These are phyloP conservation scores for Lactarius evosmus DNA, from an alignment of 768 basidiomycete genomes.

Conservation along the genomic window DNA sequence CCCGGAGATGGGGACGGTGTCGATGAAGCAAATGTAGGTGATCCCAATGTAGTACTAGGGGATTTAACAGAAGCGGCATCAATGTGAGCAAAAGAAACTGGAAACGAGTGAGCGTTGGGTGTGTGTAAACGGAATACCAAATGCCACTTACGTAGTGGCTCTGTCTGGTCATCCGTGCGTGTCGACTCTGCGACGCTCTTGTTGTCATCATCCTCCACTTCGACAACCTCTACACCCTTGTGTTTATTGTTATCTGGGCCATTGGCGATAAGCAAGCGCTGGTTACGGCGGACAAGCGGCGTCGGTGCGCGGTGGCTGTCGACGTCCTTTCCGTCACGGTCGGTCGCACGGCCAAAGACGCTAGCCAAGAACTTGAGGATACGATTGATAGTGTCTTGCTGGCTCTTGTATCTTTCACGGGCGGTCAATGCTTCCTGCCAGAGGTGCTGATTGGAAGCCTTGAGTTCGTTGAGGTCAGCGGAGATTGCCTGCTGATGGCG, in stretches of 20 bases:
- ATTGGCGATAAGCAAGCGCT: conserved; percentile 69
- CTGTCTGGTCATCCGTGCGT: conserved; percentile 14
- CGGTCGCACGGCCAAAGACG: conserved; percentile 63
- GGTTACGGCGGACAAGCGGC: conserved; percentile 47
- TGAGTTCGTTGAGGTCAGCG: conserved; percentile 82
- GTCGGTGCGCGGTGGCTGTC: conserved; percentile 36
- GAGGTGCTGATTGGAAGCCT: conserved; percentile 80
- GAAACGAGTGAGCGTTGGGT: neutral
- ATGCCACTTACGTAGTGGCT: neutral
- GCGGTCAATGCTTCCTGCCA: conserved; percentile 89
- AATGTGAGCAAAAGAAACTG: conserved; percentile 25
- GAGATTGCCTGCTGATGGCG: conserved; percentile 92
- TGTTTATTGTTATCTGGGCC: conserved; percentile 38
- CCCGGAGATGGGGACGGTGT: neutral
- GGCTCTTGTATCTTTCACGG: conserved; percentile 80
- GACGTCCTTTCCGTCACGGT: conserved; percentile 39
- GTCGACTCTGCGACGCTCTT: conserved; percentile 30
- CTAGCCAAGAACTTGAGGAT: conserved; percentile 94
- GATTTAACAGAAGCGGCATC: conserved; percentile 22
- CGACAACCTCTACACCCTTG: conserved; percentile 37
- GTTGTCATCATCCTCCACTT: conserved; percentile 43
- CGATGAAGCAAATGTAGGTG: conserved; percentile 7
- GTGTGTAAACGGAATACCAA: conserved; percentile 10
- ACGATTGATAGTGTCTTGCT: conserved; percentile 93
- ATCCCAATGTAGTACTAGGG: conserved; percentile 4